A percentile compares a stretch with the other conserved stretches of the same genome.
Evolutionary conservation across 2,329 filamentous ascomycete genomes (phyloP).

Genomic region (Botrytis aclada): DNA sequence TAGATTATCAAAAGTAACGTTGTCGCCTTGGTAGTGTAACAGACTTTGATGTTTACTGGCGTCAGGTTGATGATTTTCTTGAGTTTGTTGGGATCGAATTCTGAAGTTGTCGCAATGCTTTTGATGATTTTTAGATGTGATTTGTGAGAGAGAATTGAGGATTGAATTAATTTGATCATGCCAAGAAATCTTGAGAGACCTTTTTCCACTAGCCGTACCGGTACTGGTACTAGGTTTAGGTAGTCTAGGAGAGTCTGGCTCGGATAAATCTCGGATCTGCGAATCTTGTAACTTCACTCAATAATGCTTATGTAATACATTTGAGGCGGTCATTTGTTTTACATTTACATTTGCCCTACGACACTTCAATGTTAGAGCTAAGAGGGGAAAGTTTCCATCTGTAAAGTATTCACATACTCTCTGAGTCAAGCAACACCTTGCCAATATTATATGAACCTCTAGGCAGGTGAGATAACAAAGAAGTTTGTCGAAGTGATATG

Average conservation of each 20-base stretch:
- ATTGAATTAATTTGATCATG: constrained; percentile 11
- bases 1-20: not conserved
- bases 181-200: constrained; percentile 9
- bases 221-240: not conserved
- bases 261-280: not conserved
- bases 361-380: not conserved
- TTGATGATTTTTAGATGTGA: not conserved
- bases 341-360: not conserved
- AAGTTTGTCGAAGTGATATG: not conserved
- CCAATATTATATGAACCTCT: not conserved
- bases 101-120: constrained; percentile 6
- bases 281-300: not conserved
- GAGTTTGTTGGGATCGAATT: not conserved
- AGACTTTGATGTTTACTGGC: not conserved
- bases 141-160: not conserved
- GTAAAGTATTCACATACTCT: not conserved
- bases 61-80: not conserved
- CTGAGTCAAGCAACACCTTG: not conserved
- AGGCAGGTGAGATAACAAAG: not conserved
- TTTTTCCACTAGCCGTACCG: not conserved
- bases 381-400: not conserved
- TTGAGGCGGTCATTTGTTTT: not conserved
- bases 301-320: not conserved
- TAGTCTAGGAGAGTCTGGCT: not conserved
- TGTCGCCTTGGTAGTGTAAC: not conserved